These are phyloP conservation scores for Inonotus obliquus DNA, from an alignment of 1,284 basidiomycete genomes.

Conservation along the genomic window DNA sequence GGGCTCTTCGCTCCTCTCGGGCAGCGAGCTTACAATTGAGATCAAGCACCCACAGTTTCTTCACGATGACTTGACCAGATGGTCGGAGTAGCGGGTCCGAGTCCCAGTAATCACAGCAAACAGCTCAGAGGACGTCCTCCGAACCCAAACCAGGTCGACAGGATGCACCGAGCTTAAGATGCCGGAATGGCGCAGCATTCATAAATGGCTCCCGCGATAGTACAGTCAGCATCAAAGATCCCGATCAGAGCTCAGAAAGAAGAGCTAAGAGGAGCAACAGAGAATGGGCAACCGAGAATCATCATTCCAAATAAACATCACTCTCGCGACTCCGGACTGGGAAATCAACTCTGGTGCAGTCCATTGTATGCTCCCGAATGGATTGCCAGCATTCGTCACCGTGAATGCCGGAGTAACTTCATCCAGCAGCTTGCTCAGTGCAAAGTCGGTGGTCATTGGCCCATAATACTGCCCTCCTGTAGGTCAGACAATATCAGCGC, in stretches of 20 bases:
- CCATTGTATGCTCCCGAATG: constrained; percentile 13
- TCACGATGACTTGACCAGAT: constrained; percentile 7
- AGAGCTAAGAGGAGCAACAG: background rate
- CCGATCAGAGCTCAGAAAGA: background rate
- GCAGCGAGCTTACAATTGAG: constrained; percentile 5
- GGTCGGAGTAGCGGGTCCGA: constrained; percentile 11
- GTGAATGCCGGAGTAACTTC: background rate
- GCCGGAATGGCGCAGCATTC: constrained; percentile 4
- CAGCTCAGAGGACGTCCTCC: constrained; percentile 13
- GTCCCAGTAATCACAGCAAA: constrained; percentile 12
- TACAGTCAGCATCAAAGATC: background rate
- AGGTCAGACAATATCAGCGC: background rate
- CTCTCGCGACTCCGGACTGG: constrained; percentile 9
- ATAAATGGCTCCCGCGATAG: constrained; percentile 14
- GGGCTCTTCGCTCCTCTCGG: background rate
- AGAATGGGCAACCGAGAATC: background rate
- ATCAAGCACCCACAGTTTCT: constrained; percentile 16
- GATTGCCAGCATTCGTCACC: constrained; percentile 1
- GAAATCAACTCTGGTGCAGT: constrained; percentile 15
- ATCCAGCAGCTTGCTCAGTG: constrained; percentile 11
- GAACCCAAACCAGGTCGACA: background rate
- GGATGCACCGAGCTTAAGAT: constrained; percentile 7
- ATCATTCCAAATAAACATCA: constrained; percentile 20
- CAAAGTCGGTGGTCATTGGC: constrained; percentile 17
- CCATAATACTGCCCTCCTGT: constrained; percentile 12